These are phyloP conservation scores for Copromyces sp. DNA, from an alignment of 495 filamentous ascomycete species.

Conservation along the genomic window DNA sequence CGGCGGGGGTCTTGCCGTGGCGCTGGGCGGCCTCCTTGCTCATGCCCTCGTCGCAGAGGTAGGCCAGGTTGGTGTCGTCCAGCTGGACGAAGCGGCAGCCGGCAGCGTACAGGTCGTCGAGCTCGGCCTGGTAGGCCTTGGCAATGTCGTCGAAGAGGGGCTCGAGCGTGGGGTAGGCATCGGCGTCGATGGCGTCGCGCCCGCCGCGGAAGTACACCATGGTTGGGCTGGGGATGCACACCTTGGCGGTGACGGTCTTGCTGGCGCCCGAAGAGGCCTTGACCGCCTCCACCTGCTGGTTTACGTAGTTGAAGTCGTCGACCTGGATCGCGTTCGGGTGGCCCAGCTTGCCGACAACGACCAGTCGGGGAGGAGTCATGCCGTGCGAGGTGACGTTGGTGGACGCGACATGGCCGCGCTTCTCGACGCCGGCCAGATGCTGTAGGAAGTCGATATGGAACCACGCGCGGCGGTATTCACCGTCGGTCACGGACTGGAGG, in stretches of 20 bases:
- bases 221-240: conserved; percentile 55
- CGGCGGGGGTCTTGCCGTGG: conserved; percentile 42
- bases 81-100: conserved; percentile 56
- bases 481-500: conserved; percentile 55
- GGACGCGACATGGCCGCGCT: conserved; percentile 30
- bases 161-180: conserved; percentile 46
- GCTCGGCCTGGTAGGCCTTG: conserved; percentile 49
- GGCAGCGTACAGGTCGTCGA: conserved; percentile 50
- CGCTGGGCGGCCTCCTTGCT: conserved; percentile 49
- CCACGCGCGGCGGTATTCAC: conserved; percentile 54
- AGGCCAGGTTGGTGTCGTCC: conserved; percentile 55
- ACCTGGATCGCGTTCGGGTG: conserved; percentile 45
- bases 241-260: conserved; percentile 44
- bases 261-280: background rate
- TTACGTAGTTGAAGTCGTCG: conserved; percentile 47
- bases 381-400: conserved; percentile 33
- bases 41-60: conserved; percentile 58
- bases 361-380: conserved; percentile 33
- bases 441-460: conserved; percentile 42
- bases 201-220: conserved; percentile 59
- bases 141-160: conserved; percentile 54
- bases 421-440: conserved; percentile 34
- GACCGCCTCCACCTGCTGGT: conserved; percentile 35
- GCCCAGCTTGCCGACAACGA: conserved; percentile 35
- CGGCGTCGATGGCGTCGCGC: conserved; percentile 44